Evolutionary conservation across 345 rosid species (phyloP).

Genomic region (Aethionema arabicum): DNA sequence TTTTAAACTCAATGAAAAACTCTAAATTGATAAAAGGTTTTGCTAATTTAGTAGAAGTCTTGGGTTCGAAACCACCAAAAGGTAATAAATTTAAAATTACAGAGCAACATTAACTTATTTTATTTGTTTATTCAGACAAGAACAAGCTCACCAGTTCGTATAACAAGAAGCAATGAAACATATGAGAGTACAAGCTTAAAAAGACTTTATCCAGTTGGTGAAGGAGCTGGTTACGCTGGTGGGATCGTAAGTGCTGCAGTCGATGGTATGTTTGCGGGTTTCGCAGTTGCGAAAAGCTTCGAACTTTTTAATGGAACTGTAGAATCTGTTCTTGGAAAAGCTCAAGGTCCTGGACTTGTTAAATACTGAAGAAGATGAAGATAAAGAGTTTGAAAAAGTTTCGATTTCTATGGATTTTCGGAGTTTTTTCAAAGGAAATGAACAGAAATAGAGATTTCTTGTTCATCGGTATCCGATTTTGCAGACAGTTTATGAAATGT

Average conservation of each 20-base stretch:
- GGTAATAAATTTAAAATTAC: no score
- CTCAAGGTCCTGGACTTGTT: constrained; percentile 54
- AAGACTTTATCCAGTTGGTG: constrained; percentile 91
- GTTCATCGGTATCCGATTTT: constrained; percentile 12
- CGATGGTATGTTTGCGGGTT: constrained; percentile 89
- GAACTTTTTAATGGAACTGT: constrained; percentile 52
- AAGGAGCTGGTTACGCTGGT: constrained; percentile 99
- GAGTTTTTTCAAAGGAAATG: constrained; percentile 1
- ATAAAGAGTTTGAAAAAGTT: neutral
- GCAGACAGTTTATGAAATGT: no score
- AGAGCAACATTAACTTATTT: neutral
- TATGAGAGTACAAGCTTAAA: constrained; percentile 72
- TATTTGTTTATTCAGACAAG: constrained; percentile 55
- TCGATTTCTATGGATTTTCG: neutral
- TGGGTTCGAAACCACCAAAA: no score
- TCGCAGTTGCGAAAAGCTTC: constrained; percentile 73
- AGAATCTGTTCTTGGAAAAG: constrained; percentile 68
- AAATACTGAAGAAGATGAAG: constrained; percentile 51
- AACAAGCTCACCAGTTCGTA: constrained; percentile 87
- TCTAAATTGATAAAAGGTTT: no score
- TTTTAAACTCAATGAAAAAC: no score
- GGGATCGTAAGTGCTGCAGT: constrained; percentile 98
- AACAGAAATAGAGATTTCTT: constrained; percentile 10
- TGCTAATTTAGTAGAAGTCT: no score
- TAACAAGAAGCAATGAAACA: constrained; percentile 63